These are phyloP conservation scores for Pseudoturritis turrita DNA, from an alignment of 345 rosid genomes.

Conservation along the genomic window DNA sequence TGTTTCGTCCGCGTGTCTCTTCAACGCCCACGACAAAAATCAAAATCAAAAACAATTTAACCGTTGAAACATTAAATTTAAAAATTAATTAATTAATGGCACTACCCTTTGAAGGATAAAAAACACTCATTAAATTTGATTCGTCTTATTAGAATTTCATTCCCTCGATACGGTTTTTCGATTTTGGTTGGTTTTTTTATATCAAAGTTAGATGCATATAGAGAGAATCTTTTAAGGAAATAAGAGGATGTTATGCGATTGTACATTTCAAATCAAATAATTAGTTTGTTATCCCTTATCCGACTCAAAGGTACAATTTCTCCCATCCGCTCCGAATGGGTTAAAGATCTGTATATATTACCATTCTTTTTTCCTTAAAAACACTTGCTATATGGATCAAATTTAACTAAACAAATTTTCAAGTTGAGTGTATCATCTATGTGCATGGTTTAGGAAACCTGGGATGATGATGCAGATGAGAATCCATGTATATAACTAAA, in stretches of 20 bases:
- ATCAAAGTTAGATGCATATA: too few species aligned
- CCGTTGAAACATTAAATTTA: not conserved
- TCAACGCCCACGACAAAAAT: not conserved
- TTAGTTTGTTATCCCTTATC: not conserved
- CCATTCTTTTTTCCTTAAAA: not conserved
- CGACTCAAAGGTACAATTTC: not conserved
- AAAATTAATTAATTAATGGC: too few species aligned
- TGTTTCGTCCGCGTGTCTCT: conserved; percentile 12
- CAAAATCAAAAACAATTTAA: not conserved
- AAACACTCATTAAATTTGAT: too few species aligned
- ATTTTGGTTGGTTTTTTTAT: too few species aligned
- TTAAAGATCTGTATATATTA: not conserved
- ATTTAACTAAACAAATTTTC: not conserved
- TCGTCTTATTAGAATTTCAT: too few species aligned
- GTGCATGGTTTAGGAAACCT: not conserved
- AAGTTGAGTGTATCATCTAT: not conserved
- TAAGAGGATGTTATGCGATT: too few species aligned
- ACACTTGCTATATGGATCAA: too few species aligned
- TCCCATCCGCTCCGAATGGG: not conserved
- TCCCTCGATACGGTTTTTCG: too few species aligned
- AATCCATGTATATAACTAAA: not conserved
- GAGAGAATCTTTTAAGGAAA: too few species aligned
- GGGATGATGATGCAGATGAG: not conserved
- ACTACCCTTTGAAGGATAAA: too few species aligned
- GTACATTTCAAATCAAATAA: not conserved